A percentile compares a stretch with the other conserved stretches of the same genome.
These are phyloP conservation scores for Pyricularia sp. DNA, from an alignment of 2,329 filamentous ascomycete genomes.

Conservation along the genomic window DNA sequence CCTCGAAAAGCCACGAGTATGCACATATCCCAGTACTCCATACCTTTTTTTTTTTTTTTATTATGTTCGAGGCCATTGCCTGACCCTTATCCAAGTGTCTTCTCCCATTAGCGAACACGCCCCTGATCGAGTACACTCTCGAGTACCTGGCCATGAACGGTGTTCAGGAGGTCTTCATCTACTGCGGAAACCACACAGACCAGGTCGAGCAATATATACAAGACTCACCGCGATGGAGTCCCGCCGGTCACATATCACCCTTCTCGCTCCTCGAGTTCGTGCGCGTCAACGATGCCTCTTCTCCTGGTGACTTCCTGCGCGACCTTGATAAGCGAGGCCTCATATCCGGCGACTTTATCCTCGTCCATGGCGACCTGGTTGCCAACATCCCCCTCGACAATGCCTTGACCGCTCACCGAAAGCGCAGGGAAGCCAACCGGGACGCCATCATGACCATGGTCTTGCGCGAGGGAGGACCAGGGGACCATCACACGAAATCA, in stretches of 20 bases:
- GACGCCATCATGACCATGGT: conserved; percentile 98
- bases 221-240: conserved; percentile 58
- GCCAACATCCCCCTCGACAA: conserved; percentile 77
- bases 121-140: conserved; percentile 93
- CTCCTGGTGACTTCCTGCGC: conserved; percentile 86
- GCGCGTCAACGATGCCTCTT: conserved; percentile 68
- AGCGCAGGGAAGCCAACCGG: conserved; percentile 69
- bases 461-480: conserved; percentile 59
- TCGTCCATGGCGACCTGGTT: conserved; percentile 86
- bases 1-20: conserved; percentile 72
- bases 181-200: conserved; percentile 77
- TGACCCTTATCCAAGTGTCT: conserved; percentile 53
- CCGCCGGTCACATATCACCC: conserved; percentile 39
- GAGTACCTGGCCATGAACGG: conserved; percentile 92
- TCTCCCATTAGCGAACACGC: conserved; percentile 81
- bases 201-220: conserved; percentile 79
- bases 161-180: conserved; percentile 88
- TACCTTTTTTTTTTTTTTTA: neutral
- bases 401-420: conserved; percentile 65
- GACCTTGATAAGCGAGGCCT: conserved; percentile 79
- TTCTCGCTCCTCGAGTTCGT: conserved; percentile 77
- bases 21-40: conserved; percentile 12
- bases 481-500: conserved; percentile 62
- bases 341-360: conserved; percentile 79
- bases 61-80: conserved; percentile 5